Base-by-base conservation (phyloP, 306 rosid genomes). In the Lathyrus oleraceus region DNA sequence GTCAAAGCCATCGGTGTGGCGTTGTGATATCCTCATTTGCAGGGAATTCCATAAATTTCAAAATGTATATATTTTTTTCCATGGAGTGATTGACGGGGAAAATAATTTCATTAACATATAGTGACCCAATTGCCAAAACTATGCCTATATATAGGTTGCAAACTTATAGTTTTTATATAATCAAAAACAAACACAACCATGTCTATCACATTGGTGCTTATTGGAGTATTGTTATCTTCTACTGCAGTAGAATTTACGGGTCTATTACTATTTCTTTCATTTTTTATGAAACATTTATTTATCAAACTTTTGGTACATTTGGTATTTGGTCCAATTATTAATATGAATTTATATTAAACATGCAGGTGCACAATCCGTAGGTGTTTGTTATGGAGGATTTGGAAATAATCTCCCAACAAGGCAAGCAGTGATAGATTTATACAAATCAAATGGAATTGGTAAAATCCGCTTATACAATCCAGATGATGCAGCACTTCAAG, bases 311-410 rank as follows among this genome's bases (percentile, higher is more conserved):
- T 2, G 3, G 2, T 28, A 27, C 91, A 21, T 59, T 30, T 28
- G 3, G 21, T n/a, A 59, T 28, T 32, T 61, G n/a, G 48, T 20
- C 23, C 8, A 38, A 39, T 53, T 43, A 16, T 60, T 36, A 36
- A 61, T 38, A 61, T 36, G 9, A 16, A 38, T 19, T 2, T 38
- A 19, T 4, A 62, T 60, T 4, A 25, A 40, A 15, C 32, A 70
- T 71, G 76, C 78, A 86, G 96, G 69, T 47, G 91, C 78, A 59
- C 76, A 86, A 74, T 70, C 95, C 0, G 36, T 73, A 2, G 88
- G 96, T 11, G 88, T 86, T 0, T 89, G 91, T 16, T 81, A 86
- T 10, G 96, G 96, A 8, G 42, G 17, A 62, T 57, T 67, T 5
- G 85, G 87, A 35, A 2, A 79, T 77, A 45, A 83, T 60, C 75